Base-by-base conservation (phyloP, 257 asterid genomes). In the Solanum medicagineum region DNA sequence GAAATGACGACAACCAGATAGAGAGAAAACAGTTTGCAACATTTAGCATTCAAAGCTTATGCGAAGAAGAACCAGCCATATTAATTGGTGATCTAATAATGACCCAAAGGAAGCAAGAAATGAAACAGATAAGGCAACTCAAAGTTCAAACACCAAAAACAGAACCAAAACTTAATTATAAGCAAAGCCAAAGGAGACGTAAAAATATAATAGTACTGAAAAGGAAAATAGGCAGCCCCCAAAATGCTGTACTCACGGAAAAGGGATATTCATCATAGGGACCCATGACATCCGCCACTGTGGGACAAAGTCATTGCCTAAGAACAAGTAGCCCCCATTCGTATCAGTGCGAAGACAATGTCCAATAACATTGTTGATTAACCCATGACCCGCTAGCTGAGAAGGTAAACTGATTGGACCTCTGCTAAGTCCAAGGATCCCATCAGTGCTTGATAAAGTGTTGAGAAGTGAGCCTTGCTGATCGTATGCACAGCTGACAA, bases 291-390 rank as follows among this genome's bases (percentile, higher is more conserved):
- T 93, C 84, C 92, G 94, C 45, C 94, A 86, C 29, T 88, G 84
- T 22, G 95, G 98, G 83, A 94, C 94, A 88, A 90, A 88, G 85
- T 91, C 97, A 86, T 92, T 89, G 83, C 98, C 98, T 20, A 94
- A 87, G 90, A 94, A 91, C 90, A 93, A 81, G 88, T 91, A 94
- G 77, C 98, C 95, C 11, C 93, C 97, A 86, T 90, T 74, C 83
- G 88, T 79, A 54, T 90, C 93, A 80, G 85, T 70, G 17, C 93
- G 89, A 87, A 94, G 94, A 86, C 98, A 94, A 83, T 94, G 98
- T 42, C 94, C 97, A 51, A 94, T 77, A 42, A 92, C 93, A 83
- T 93, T 93, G 84, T 91, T 91, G 71, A 89, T 90, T 85, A 90
- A 85, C 79, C 94, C 94, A 83, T 89, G 90, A 77, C 68, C 85